A percentile compares a stretch with the other conserved stretches of the same genome.
Evolutionary conservation across 768 basidiomycete genomes (phyloP).

Genomic region (Mycena rosella): DNA sequence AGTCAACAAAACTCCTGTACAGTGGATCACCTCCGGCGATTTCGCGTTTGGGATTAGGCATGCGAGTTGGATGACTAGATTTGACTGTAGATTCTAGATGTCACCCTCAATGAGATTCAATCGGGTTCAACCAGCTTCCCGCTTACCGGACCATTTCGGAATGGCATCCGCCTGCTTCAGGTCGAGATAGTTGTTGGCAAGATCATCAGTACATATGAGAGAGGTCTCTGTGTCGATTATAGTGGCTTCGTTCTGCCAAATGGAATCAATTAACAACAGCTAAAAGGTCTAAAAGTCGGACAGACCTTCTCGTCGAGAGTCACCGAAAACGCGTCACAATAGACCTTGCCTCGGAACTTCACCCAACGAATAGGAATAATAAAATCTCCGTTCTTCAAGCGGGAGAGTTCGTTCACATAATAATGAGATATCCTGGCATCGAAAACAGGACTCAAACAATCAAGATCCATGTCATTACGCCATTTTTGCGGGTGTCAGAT

Average conservation of each 20-base stretch:
- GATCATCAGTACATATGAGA: neutral
- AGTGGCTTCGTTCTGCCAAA: neutral
- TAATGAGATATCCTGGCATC: conserved; percentile 7
- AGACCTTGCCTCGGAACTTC: neutral
- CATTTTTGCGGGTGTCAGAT: conserved; percentile 17
- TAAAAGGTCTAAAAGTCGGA: neutral
- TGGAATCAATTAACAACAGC: too few relatives aligned
- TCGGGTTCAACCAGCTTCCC: too few relatives aligned
- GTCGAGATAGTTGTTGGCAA: neutral
- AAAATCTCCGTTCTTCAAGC: neutral
- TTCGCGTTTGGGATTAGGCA: conserved; percentile 50
- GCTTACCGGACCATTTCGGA: neutral
- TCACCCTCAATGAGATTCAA: too few relatives aligned
- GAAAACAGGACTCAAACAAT: conserved; percentile 22
- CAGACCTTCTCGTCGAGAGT: neutral
- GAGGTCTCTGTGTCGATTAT: neutral
- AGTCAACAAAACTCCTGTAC: conserved; percentile 47
- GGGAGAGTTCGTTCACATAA: conserved; percentile 24
- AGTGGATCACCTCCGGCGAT: conserved; percentile 48
- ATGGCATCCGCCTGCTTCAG: neutral
- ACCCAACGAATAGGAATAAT: conserved; percentile 28
- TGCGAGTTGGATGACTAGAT: conserved; percentile 39
- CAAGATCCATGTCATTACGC: conserved; percentile 17
- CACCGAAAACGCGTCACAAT: conserved; percentile 19
- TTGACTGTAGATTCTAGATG: conserved; percentile 18